Evolutionary conservation across 2,329 filamentous ascomycete genomes (phyloP), one percentile per base, ranked within the genome.

Genomic region (Alternaria arbusti): DNA sequence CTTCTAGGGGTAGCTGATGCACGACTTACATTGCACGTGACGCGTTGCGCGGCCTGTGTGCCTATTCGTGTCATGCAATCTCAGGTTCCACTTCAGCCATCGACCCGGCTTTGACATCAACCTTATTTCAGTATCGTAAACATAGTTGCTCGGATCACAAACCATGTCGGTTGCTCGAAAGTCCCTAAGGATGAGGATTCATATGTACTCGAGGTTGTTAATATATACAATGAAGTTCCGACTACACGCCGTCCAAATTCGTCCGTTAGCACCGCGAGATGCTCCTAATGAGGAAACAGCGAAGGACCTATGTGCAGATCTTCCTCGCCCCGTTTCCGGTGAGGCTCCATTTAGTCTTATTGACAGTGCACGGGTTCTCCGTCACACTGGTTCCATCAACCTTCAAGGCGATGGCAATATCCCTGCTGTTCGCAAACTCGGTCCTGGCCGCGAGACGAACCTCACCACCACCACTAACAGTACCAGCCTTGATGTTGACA

Each of bases 311-410:
- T 15, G 65, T 70, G 50, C 73, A 76, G 12, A 76, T 70, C 15
- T 60, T 71, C 57, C 63, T 69, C 1, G 43, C 60, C 3, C 66
- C 86, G 54, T 82, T 83, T 0, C 86, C 86, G 3, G 82, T 78
- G 15, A 88, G 76, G 1, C 68, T 81, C 82, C 85, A 86, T 57
- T 73, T 84, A 15, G 81, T 84, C 65, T 70, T 73, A 56, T 88
- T 88, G 3, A 82, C 80, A 6, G 83, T 85, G 47, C 86, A 88
- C 6, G 86, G 86, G 3, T 79, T 83, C 76, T 88, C 86, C 7
- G 82, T 79, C 3, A 88, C 86, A 3, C 82, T 77, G 40, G 80
- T 87, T 36, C 78, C 76, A 70, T 88, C 82, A 3, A 88, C 86
- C 26, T 74, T 79, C 15, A 86, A 69, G 1, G 81, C 84, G 65